Conservation (phyloP, 176 grass and related monocot genomes). For the Carex cristatella region DNA sequence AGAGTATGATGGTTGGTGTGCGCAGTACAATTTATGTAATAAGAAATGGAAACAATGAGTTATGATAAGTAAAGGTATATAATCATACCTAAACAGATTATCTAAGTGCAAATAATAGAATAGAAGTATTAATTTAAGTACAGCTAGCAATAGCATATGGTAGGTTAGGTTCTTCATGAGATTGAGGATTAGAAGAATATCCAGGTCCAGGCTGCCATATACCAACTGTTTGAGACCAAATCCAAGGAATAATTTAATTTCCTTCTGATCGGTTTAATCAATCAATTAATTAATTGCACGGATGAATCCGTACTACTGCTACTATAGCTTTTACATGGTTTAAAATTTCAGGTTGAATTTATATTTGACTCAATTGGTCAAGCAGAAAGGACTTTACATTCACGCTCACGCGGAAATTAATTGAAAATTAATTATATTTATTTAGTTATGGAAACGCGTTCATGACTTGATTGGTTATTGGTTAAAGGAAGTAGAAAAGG, state of each 20-base stretch:
- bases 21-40: background rate
- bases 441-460: background rate
- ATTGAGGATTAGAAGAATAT: background rate
- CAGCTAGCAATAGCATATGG: background rate
- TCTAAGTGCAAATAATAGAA: background rate
- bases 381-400: background rate
- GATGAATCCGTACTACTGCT: background rate
- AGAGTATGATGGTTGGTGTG: background rate
- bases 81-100: background rate
- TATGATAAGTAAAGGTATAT: background rate
- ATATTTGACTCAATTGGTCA: background rate
- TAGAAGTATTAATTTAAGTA: background rate
- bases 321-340: background rate
- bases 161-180: background rate
- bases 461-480: background rate
- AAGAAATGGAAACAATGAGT: background rate
- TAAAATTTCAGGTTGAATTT: background rate
- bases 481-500: background rate
- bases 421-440: background rate
- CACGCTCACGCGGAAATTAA: background rate
- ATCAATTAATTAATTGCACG: conserved; percentile 7
- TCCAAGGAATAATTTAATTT: background rate
- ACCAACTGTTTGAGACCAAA: background rate
- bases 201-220: background rate
- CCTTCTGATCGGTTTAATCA: background rate